Conservation (phyloP, 106 monocot species). For the Xerophyta viscosa region DNA sequence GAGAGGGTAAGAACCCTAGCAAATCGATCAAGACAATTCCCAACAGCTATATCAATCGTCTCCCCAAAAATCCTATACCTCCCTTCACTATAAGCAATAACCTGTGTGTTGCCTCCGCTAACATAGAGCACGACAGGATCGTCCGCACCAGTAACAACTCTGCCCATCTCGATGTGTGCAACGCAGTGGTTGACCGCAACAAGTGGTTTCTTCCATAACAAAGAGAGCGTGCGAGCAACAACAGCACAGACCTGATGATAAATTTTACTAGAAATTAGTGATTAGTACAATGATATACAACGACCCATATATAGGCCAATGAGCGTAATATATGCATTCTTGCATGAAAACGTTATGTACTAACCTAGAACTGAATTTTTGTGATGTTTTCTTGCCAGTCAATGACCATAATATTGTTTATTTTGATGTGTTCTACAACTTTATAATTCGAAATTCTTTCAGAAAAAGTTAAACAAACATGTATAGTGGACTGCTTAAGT, state of each 20-base stretch:
- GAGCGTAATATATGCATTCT: no score
- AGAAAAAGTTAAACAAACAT: no score
- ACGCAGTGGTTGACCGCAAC: slow-evolving; percentile 95
- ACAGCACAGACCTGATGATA: slow-evolving; percentile 77
- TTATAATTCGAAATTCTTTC: no score
- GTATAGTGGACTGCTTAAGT: no score
- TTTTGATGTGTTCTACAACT: no score
- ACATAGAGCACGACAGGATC: slow-evolving; percentile 85
- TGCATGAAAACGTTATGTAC: no score
- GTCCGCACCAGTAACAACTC: slow-evolving; percentile 73
- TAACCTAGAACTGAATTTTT: no score
- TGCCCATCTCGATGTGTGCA: slow-evolving; percentile 86
- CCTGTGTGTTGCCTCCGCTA: slow-evolving; percentile 88
- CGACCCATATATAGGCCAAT: no score
- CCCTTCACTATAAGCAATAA: slow-evolving; percentile 79
- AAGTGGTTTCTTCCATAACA: slow-evolving; percentile 77
- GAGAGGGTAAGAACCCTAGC: slow-evolving; percentile 77
- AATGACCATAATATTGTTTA: no score
- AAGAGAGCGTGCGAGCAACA: slow-evolving; percentile 52
- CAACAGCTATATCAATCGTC: slow-evolving; percentile 84
- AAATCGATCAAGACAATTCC: slow-evolving; percentile 89
- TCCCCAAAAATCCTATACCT: slow-evolving; percentile 80
- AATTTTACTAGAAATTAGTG: no score
- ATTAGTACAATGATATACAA: no score
- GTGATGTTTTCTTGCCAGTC: no score